Evolutionary conservation across 2,329 filamentous ascomycete species (phyloP).

Genomic region (Ceratocystis albifundus): DNA sequence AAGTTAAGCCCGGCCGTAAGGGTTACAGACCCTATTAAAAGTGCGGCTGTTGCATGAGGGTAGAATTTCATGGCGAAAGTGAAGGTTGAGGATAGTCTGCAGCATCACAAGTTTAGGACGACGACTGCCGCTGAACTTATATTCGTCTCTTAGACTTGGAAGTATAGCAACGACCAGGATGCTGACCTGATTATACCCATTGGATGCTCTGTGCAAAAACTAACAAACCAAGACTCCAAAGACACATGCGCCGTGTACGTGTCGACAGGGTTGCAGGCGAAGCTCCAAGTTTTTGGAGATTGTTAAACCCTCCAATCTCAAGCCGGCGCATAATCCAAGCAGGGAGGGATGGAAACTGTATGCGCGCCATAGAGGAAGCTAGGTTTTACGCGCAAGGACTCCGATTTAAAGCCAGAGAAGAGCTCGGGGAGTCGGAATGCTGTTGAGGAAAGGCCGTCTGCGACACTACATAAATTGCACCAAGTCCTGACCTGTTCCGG

Average conservation of each 20-base stretch:
- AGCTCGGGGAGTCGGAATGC: no score
- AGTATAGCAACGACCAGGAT: background rate
- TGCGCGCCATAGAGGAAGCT: constrained; percentile 3
- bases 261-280: background rate
- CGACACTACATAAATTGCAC: no score
- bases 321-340: background rate
- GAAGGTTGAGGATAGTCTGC: no score
- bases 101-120: background rate
- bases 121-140: background rate
- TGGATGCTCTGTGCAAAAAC: background rate
- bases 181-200: no score
- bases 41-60: background rate
- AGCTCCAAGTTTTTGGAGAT: background rate
- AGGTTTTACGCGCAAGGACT: background rate
- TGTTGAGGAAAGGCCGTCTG: no score
- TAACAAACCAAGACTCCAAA: background rate
- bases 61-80: background rate
- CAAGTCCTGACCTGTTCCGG: no score
- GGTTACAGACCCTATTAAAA: background rate
- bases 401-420: no score
- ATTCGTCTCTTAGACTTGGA: no score
- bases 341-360: background rate
- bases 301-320: constrained; percentile 4
- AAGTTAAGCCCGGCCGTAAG: background rate
- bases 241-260: background rate